Evolutionary conservation across 2,329 filamentous ascomycete species (phyloP).

Genomic region (Xylaria sp.): DNA sequence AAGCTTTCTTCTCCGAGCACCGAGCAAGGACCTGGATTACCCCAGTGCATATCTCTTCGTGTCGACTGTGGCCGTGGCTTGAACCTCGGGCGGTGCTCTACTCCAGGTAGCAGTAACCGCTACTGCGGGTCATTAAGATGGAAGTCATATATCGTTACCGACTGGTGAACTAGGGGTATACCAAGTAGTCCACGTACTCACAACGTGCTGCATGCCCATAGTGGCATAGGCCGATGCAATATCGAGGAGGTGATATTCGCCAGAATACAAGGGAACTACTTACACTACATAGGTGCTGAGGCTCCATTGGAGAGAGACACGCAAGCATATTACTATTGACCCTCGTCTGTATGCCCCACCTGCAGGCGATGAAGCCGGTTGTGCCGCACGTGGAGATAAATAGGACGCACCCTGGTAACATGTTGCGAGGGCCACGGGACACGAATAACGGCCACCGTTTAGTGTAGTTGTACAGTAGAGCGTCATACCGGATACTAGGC

Average conservation of each 20-base stretch:
- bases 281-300: not conserved
- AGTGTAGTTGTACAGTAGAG: not conserved
- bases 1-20: constrained; percentile 3
- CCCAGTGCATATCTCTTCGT: not conserved
- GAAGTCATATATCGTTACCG: not conserved
- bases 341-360: not conserved
- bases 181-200: constrained; percentile 15
- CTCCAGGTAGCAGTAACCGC: not conserved
- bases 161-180: not conserved
- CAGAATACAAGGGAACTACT: not conserved
- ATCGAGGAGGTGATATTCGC: not conserved
- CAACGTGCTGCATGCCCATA: constrained; percentile 7
- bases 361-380: constrained; percentile 1
- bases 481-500: not conserved
- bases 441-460: not conserved
- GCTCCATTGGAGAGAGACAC: constrained; percentile 15
- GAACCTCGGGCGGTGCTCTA: not conserved
- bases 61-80: not conserved
- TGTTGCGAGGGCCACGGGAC: not conserved
- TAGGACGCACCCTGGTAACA: not conserved
- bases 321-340: not conserved
- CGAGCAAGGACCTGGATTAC: not conserved
- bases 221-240: constrained; percentile 1
- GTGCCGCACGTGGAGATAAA: constrained; percentile 20
- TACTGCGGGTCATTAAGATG: not conserved